Evolutionary conservation across 805 yeast species (phyloP).

Genomic region (Metschnikowia orientalis): DNA sequence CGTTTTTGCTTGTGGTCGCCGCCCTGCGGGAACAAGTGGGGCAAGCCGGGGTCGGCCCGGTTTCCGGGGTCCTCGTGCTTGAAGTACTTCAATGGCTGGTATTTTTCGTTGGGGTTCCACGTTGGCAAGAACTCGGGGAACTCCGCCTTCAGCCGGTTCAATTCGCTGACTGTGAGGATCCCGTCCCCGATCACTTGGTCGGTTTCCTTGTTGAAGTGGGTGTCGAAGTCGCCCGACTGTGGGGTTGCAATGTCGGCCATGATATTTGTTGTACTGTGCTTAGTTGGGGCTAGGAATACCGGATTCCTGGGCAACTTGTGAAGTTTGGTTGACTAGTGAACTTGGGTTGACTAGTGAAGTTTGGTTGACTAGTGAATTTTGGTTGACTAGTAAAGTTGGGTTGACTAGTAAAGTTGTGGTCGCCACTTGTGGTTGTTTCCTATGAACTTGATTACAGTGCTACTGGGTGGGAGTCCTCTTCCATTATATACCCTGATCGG

Average conservation of each 20-base stretch:
- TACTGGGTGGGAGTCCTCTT: too few species aligned
- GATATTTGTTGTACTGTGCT: background rate
- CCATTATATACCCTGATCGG: too few species aligned
- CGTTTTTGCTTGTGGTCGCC: slow-evolving; percentile 27
- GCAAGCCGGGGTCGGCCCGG: slow-evolving; percentile 56
- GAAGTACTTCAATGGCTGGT: slow-evolving; percentile 49
- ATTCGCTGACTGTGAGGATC: slow-evolving; percentile 40
- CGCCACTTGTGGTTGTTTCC: too few species aligned
- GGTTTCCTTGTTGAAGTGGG: slow-evolving; percentile 48
- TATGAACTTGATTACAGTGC: too few species aligned
- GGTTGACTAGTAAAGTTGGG: too few species aligned
- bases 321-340: too few species aligned
- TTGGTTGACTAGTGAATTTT: too few species aligned
- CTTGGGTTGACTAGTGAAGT: too few species aligned
- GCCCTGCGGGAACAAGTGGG: slow-evolving; percentile 45
- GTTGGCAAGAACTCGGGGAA: slow-evolving; percentile 63
- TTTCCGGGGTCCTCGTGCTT: slow-evolving; percentile 61
- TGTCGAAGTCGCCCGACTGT: slow-evolving; percentile 34
- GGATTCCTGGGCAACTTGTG: background rate
- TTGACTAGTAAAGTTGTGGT: too few species aligned
- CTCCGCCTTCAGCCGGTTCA: slow-evolving; percentile 19
- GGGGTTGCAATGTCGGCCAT: slow-evolving; percentile 9
- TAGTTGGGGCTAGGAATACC: background rate
- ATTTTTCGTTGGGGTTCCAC: slow-evolving; percentile 59
- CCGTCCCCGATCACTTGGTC: slow-evolving; percentile 43